A percentile compares a stretch with the other conserved stretches of the same genome.
These are phyloP conservation scores for Theobroma grandiflorum DNA, from an alignment of 441 rosid genomes.

Conservation along the genomic window DNA sequence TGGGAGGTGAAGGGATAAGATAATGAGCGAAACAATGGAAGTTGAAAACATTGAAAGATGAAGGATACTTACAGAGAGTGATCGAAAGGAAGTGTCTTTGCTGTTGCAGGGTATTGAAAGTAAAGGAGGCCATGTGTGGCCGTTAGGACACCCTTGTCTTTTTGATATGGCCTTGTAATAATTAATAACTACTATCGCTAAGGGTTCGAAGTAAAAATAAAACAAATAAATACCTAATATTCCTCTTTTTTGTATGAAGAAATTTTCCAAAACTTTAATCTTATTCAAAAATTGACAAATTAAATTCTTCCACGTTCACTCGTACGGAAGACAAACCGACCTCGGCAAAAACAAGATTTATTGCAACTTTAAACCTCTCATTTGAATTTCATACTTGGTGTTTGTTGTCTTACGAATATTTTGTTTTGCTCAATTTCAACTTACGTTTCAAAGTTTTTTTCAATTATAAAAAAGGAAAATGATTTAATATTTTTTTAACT, in stretches of 20 bases:
- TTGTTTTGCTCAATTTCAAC: no score
- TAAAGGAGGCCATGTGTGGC: constrained; percentile 65
- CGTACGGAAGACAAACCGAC: not conserved
- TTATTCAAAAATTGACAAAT: not conserved
- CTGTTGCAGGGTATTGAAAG: constrained; percentile 40
- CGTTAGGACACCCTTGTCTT: constrained; percentile 35
- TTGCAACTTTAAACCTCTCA: no score
- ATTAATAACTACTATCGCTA: not conserved
- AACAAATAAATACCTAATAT: not conserved
- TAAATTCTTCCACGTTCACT: not conserved
- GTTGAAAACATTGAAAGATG: constrained; percentile 27
- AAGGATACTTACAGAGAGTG: constrained; percentile 39
- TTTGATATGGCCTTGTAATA: constrained; percentile 16
- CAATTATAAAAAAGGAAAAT: no score
- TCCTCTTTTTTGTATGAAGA: not conserved
- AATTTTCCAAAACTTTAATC: not conserved
- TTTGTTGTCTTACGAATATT: no score
- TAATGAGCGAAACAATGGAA: constrained; percentile 33
- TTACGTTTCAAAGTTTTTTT: no score
- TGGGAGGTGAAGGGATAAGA: constrained; percentile 31
- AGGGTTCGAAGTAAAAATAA: not conserved
- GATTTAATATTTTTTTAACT: no score
- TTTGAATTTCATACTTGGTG: no score
- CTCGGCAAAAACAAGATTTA: not conserved
- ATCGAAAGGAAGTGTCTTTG: constrained; percentile 35